These are phyloP conservation scores for Rosa hybrid DNA, from an alignment of 331 rosid genomes.

Conservation along the genomic window DNA sequence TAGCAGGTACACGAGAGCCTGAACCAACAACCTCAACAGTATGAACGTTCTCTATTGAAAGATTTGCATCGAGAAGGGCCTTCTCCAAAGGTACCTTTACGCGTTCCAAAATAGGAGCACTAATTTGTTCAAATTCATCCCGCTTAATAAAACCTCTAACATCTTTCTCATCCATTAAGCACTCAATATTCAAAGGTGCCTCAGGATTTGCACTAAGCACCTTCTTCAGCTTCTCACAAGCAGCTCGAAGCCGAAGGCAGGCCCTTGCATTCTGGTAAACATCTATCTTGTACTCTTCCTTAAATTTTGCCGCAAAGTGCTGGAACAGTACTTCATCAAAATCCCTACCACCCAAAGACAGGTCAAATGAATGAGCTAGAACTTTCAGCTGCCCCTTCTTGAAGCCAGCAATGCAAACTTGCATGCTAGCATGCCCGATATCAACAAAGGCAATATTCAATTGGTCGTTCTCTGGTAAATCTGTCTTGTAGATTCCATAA, in stretches of 20 bases:
- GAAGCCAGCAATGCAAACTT: slow-evolving; percentile 92
- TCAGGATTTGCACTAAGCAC: slow-evolving; percentile 91
- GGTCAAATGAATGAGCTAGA: slow-evolving; percentile 80
- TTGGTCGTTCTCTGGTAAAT: slow-evolving; percentile 81
- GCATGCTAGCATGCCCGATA: slow-evolving; percentile 95
- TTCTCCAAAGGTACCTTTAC: slow-evolving; percentile 83
- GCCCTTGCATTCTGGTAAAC: slow-evolving; percentile 85
- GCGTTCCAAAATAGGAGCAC: slow-evolving; percentile 83
- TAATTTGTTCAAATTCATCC: slow-evolving; percentile 82
- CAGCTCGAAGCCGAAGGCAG: slow-evolving; percentile 75
- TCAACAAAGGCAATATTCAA: slow-evolving; percentile 92
- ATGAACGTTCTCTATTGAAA: slow-evolving; percentile 63
- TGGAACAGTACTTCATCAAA: slow-evolving; percentile 81
- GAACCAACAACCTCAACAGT: slow-evolving; percentile 95
- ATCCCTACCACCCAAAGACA: slow-evolving; percentile 91
- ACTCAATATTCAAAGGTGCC: slow-evolving; percentile 88
- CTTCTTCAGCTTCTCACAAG: slow-evolving; percentile 93
- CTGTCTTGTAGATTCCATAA: slow-evolving; percentile 94
- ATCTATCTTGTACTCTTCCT: slow-evolving; percentile 81
- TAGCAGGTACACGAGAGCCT: slow-evolving; percentile 92
- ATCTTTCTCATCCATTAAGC: slow-evolving; percentile 97
- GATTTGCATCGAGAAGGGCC: slow-evolving; percentile 86
- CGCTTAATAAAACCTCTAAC: slow-evolving; percentile 82
- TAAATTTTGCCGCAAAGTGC: slow-evolving; percentile 75
- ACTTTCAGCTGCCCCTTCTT: slow-evolving; percentile 88